A percentile compares a stretch with the other conserved stretches of the same genome.
Conservation (phyloP, 805 yeast genomes). For the Candida tibetensis region DNA sequence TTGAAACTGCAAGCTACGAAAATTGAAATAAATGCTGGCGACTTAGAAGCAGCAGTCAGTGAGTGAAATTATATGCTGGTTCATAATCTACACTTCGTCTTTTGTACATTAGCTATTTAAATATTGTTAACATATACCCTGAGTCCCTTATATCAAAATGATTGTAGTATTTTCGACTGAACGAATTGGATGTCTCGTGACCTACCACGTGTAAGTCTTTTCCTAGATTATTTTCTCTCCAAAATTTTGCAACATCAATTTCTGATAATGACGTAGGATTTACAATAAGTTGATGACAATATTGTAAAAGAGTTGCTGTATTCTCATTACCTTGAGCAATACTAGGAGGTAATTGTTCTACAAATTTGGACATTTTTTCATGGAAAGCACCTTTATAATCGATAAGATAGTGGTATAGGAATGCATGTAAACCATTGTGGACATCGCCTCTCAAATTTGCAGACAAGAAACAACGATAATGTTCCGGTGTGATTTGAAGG, state of each 20-base stretch:
- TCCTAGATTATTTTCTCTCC: slow-evolving; percentile 12
- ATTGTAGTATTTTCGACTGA: slow-evolving; percentile 18
- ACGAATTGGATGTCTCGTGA: slow-evolving; percentile 5
- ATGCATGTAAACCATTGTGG: slow-evolving; percentile 21
- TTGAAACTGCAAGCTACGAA: slow-evolving; percentile 19
- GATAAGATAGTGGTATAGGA: slow-evolving; percentile 20
- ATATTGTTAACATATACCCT: slow-evolving; percentile 13
- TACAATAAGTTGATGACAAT: neutral
- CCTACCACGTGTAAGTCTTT: slow-evolving; percentile 2
- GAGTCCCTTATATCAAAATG: slow-evolving; percentile 26
- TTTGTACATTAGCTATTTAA: neutral
- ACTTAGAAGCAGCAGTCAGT: slow-evolving; percentile 31
- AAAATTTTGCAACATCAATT: slow-evolving; percentile 12
- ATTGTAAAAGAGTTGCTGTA: slow-evolving; percentile 8
- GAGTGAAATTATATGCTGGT: slow-evolving; percentile 5
- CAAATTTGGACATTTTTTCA: slow-evolving; percentile 6
- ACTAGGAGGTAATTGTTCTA: slow-evolving; percentile 15
- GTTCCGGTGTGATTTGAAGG: slow-evolving; percentile 11
- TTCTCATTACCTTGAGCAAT: slow-evolving; percentile 11
- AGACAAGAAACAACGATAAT: slow-evolving; percentile 22
- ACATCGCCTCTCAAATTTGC: slow-evolving; percentile 25
- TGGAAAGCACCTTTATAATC: slow-evolving; percentile 13
- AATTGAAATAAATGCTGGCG: slow-evolving; percentile 39
- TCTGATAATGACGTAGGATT: neutral
- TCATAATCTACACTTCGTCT: neutral